Base-by-base conservation (phyloP, 768 basidiomycete species). In the Antrodiella citrinella region DNA sequence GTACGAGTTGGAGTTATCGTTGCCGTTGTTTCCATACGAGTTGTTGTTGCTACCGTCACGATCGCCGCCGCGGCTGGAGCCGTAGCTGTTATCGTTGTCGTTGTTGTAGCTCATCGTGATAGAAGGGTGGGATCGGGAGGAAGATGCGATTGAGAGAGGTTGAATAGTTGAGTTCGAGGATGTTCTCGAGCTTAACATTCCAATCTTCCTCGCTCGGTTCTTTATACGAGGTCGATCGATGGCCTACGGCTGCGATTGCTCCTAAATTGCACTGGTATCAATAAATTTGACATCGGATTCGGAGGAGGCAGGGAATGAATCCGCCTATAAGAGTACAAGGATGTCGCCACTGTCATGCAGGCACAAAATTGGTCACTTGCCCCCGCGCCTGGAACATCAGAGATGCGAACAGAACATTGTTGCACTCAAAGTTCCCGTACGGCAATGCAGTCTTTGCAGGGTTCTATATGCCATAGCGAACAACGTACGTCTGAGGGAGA, bases 11-110 rank as follows among this genome's bases (percentile, higher is more conserved):
- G 19, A 42, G 25, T 48, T 47, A 41, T 51, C 30, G 48, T 51
- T 45, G 45, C 24, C 24, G 25, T 35, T 26, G 12, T 12, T n/a
- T 15, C 51, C 53, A 25, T 57, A 57, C 4, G 45, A 42, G 20
- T 49, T 49, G 45, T 46, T 26, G 21, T 35, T 26, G 19, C 47
- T 23, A 24, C 35, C 47, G 30, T 26, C 25, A 21, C 47, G 47
- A 22, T 26, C 26, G 26, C 5, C 4, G 23, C 52, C 52, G 52
- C 24, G 45, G 49, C 23, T 53, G 52, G 51, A 21, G 49, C 41
- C 42, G 40, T 53, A 38, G 51, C 52, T 24, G 52, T 53, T 53
- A 49, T 52, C 26, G 49, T 50, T 51, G 42, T 54, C 44, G 51
- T 54, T 26, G 53, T 54, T 53, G 53, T 47, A 23, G 45, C 50